Percentiles rank a stretch among this genome's conserved stretches.
Conservation (phyloP, 2,329 filamentous ascomycete species). For the Penicillium concentricum region DNA sequence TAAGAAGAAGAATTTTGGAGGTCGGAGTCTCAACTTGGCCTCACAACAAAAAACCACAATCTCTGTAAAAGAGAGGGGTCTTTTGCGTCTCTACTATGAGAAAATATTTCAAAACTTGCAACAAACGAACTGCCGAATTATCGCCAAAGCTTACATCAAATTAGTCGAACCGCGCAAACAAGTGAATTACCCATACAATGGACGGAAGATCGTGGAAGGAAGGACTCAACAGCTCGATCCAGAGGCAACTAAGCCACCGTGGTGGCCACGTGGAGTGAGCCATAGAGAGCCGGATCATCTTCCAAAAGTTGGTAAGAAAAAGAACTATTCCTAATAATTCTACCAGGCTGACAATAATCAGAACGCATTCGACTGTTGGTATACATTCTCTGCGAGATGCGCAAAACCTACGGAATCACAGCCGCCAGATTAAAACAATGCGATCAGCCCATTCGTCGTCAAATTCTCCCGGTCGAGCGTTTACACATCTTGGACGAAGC, state of each 20-base stretch:
- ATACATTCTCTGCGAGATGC: slow-evolving; percentile 41
- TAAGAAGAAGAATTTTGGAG: slow-evolving; percentile 9
- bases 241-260: slow-evolving; percentile 34
- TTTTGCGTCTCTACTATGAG: slow-evolving; percentile 34
- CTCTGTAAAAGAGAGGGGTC: slow-evolving; percentile 22
- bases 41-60: slow-evolving; percentile 26
- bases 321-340: neutral
- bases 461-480: slow-evolving; percentile 37
- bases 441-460: slow-evolving; percentile 40
- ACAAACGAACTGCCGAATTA: slow-evolving; percentile 37
- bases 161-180: slow-evolving; percentile 39
- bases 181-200: slow-evolving; percentile 39
- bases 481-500: slow-evolving; percentile 42
- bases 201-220: slow-evolving; percentile 34
- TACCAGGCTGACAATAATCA: slow-evolving; percentile 11
- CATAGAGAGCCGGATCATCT: slow-evolving; percentile 38
- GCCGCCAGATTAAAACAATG: slow-evolving; percentile 40
- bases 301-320: slow-evolving; percentile 31
- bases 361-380: slow-evolving; percentile 42
- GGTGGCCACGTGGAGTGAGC: slow-evolving; percentile 37
- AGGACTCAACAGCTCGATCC: slow-evolving; percentile 32
- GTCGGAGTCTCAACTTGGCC: slow-evolving; percentile 19
- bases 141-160: slow-evolving; percentile 39
- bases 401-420: slow-evolving; percentile 37
- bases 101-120: slow-evolving; percentile 35